Evolutionary conservation across 495 filamentous ascomycete genomes (phyloP).

Genomic region (Trichoderma reesei): DNA sequence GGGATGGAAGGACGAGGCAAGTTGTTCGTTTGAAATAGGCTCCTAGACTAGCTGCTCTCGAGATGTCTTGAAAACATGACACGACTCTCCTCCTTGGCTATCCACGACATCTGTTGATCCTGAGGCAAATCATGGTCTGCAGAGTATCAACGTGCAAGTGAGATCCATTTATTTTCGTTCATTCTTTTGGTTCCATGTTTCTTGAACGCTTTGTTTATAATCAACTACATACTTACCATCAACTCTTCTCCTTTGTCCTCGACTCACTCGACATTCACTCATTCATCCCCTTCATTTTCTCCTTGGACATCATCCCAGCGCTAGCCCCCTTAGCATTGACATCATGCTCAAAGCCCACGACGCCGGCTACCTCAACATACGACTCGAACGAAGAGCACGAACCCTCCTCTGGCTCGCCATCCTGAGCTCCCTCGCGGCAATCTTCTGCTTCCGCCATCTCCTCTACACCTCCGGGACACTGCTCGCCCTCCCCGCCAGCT

Average conservation of each 20-base stretch:
- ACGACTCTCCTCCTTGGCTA: neutral
- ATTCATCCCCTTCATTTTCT: neutral
- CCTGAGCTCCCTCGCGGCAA: conserved; percentile 5
- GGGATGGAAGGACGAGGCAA: neutral
- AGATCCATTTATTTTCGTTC: neutral
- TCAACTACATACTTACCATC: neutral
- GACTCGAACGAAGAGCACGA: neutral
- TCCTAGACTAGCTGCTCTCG: too few relatives aligned
- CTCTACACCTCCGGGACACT: conserved; percentile 22
- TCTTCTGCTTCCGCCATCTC: conserved; percentile 16
- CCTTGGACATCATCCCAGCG: neutral
- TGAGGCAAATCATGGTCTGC: neutral
- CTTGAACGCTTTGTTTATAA: too few relatives aligned
- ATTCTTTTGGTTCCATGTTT: neutral
- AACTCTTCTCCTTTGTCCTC: neutral
- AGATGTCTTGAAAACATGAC: neutral
- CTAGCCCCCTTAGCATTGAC: neutral
- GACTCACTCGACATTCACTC: too few relatives aligned
- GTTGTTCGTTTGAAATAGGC: too few relatives aligned
- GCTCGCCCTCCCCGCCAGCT: conserved; percentile 22
- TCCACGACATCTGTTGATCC: neutral
- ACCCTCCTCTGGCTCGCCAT: neutral
- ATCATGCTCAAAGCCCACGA: neutral
- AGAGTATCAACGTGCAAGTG: neutral
- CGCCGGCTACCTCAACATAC: neutral